Evolutionary conservation across 306 rosid genomes (phyloP), one percentile per base, ranked within the genome.

Genomic region (Quercus alba): DNA sequence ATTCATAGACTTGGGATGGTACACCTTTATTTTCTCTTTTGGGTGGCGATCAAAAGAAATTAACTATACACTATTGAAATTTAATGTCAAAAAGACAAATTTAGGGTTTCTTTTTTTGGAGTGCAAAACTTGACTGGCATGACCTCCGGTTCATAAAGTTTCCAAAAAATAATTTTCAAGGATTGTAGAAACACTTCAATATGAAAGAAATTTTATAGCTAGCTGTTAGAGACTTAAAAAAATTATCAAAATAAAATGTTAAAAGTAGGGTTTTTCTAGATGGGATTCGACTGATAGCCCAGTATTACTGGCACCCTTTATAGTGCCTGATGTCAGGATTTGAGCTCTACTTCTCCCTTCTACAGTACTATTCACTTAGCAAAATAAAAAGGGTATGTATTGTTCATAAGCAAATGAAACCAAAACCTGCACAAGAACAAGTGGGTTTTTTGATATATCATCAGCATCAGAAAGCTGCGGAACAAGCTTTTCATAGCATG

Each of bases 381-480:
- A 41, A 41, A 41, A 41, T 41, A 41, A 41, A 8, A 41, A 41
- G 12, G 11, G 46, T 41, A 41, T 41, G 46, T 5, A 19, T 64
- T 30, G 20, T 64, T 30, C 44, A 30, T 30, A 28, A 30, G 44
- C 41, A 64, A 64, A 64, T 28, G 11, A 57, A n/a, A 12, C 35
- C 38, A 56, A 33, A 76, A 81, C 84, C 84, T 81, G 84, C 67
- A 81, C 67, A 75, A 70, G 77, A 76, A 81, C 58, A 11, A 81
- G 73, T 49, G 84, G 84, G 55, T 59, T 70, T 30, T 81, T 44
- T 23, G 80, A 81, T 56, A 59, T 76, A 19, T 81, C 67, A 46
- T 55, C 68, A 58, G 49, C 28, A 20, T 58, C 72, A 49, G 84
- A 69, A 71, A 75, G 72, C 21, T 18, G 80, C 30, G 77, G 84